Evolutionary conservation across 345 rosid species (phyloP).

Genomic region (Citrus glauca): DNA sequence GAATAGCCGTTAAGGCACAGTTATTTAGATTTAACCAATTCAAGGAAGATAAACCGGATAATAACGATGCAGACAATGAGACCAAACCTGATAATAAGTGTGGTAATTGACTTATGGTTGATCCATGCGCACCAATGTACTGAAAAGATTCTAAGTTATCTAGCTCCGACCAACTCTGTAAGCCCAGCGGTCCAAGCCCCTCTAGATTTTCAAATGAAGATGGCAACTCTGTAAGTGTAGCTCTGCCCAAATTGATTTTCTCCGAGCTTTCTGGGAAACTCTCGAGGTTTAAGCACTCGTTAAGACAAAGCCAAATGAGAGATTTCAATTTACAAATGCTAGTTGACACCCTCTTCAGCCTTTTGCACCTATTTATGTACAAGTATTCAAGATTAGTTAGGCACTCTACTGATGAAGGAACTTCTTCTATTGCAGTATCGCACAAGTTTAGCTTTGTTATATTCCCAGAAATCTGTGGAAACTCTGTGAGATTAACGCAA

Average conservation of each 20-base stretch:
- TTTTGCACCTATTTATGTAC: background rate
- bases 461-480: background rate
- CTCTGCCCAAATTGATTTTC: background rate
- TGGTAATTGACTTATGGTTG: background rate
- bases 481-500: no score
- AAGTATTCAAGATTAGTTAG: background rate
- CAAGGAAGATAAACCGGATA: background rate
- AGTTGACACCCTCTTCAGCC: background rate
- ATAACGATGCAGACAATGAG: background rate
- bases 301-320: background rate
- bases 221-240: background rate
- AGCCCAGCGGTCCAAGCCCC: background rate
- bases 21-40: background rate
- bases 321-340: constrained; percentile 5
- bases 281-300: background rate
- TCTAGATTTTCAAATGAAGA: background rate
- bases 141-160: background rate
- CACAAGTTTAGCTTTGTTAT: background rate
- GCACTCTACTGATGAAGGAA: background rate
- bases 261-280: background rate
- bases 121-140: background rate
- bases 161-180: background rate
- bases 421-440: background rate
- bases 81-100: background rate
- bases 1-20: background rate